Percentiles rank a stretch among this genome's conserved stretches.
These are phyloP conservation scores for Gypsophila paniculata DNA, from an alignment of 179 eudicot genomes.

Conservation along the genomic window DNA sequence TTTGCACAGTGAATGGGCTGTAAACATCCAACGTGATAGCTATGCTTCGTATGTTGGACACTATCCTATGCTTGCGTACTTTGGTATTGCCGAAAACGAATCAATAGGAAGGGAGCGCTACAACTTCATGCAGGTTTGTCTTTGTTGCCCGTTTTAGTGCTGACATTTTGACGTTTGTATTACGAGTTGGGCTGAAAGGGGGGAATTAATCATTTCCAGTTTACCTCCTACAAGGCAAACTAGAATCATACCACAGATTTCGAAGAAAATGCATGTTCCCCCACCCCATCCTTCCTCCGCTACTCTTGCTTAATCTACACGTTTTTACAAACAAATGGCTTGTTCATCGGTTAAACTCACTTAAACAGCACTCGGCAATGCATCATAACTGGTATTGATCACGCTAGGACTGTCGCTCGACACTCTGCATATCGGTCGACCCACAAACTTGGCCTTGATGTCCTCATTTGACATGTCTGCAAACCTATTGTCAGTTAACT, in stretches of 20 bases:
- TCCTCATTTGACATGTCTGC: conserved; percentile 71
- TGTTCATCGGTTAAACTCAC: background rate
- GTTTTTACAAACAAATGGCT: background rate
- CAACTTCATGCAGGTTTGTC: conserved; percentile 85
- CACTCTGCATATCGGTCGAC: conserved; percentile 13
- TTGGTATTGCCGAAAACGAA: conserved; percentile 87
- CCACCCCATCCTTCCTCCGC: background rate
- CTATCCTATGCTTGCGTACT: conserved; percentile 79
- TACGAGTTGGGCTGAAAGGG: background rate
- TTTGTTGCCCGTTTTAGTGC: background rate
- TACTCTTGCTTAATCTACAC: background rate
- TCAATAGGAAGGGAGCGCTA: conserved; percentile 93
- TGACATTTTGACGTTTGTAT: background rate
- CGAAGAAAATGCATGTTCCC: background rate
- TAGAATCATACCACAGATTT: background rate
- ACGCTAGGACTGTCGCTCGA: background rate
- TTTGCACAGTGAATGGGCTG: conserved; percentile 83
- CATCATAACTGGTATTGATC: background rate
- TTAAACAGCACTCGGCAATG: conserved; percentile 32
- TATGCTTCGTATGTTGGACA: conserved; percentile 92
- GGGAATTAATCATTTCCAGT: too few relatives aligned
- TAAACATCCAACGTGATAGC: conserved; percentile 91
- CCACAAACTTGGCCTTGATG: conserved; percentile 35
- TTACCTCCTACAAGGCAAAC: background rate
- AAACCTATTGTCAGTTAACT: conserved; percentile 52